phyloP scores from a whole-genome alignment of 495 filamentous ascomycete species.

The Hypoxylon perforatum region DNA sequence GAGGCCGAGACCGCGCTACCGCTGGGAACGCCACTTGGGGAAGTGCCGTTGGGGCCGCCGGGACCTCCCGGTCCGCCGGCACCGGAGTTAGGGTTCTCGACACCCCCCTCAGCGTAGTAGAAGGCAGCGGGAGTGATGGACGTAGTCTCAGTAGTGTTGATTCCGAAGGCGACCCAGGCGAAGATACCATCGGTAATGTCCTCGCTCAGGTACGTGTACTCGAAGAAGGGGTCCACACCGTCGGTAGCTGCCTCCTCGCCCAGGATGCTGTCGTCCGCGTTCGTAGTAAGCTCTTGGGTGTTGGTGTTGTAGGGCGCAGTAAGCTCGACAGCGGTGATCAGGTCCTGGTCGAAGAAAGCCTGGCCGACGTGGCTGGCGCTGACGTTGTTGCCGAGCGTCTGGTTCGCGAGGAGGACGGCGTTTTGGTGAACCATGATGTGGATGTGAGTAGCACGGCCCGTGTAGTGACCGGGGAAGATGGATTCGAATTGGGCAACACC shows the following conservation, averaged over 20 bases:
- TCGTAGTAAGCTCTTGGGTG: slow-evolving; percentile 54
- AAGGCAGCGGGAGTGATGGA: slow-evolving; percentile 6
- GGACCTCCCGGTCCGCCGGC: slow-evolving; percentile 1
- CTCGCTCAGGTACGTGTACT: slow-evolving; percentile 60
- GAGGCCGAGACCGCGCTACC: background rate
- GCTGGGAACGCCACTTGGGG: slow-evolving; percentile 14
- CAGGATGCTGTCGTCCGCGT: slow-evolving; percentile 52
- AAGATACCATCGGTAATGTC: slow-evolving; percentile 61
- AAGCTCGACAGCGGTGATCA: slow-evolving; percentile 61
- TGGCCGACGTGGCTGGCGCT: slow-evolving; percentile 63
- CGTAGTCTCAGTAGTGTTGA: slow-evolving; percentile 55
- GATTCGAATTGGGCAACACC: slow-evolving; percentile 63
- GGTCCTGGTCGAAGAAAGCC: slow-evolving; percentile 66
- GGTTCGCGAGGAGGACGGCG: slow-evolving; percentile 50
- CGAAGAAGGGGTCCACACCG: slow-evolving; percentile 51
- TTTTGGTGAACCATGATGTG: slow-evolving; percentile 58
- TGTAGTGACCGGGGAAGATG: slow-evolving; percentile 68
- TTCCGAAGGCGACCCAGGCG: slow-evolving; percentile 66
- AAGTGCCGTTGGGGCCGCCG: background rate
- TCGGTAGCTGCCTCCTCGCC: slow-evolving; percentile 45
- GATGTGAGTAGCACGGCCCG: slow-evolving; percentile 45
- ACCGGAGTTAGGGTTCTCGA: slow-evolving; percentile 1
- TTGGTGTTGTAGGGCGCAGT: slow-evolving; percentile 64
- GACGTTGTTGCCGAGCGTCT: slow-evolving; percentile 58
- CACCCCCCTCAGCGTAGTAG: slow-evolving; percentile 8